Evolutionary conservation across 371 early-diverging fungal genomes (phyloP).

Genomic region (Nematocida major): DNA sequence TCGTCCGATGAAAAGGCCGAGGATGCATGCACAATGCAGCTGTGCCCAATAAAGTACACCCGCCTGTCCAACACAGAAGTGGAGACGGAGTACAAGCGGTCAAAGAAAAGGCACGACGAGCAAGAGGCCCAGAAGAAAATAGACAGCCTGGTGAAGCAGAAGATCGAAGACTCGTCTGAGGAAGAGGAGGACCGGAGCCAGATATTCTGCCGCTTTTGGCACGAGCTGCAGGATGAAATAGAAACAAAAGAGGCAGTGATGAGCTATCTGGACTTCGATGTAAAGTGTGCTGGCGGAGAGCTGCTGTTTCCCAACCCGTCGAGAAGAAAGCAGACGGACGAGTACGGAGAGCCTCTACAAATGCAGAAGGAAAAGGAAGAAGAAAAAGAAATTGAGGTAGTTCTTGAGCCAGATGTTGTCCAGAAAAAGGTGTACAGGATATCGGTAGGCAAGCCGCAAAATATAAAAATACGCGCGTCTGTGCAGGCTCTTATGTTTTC

Average conservation of each 20-base stretch:
- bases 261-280: constrained; percentile 18
- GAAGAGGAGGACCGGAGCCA: constrained; percentile 31
- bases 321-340: constrained; percentile 52
- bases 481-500: constrained; percentile 21
- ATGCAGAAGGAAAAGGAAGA: constrained; percentile 35
- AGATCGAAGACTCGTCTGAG: constrained; percentile 45
- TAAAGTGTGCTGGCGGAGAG: background rate
- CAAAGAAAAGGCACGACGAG: constrained; percentile 35
- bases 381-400: constrained; percentile 11
- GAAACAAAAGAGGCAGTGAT: constrained; percentile 4
- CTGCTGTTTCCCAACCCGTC: constrained; percentile 41
- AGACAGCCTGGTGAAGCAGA: constrained; percentile 39
- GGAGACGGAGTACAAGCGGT: constrained; percentile 13
- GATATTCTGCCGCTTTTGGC: constrained; percentile 27
- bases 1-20: background rate
- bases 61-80: constrained; percentile 30
- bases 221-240: constrained; percentile 35
- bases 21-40: background rate
- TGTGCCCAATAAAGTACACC: constrained; percentile 23
- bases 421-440: constrained; percentile 33
- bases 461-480: background rate
- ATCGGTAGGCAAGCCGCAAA: background rate
- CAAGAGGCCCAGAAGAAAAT: constrained; percentile 38
- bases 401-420: constrained; percentile 1
- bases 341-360: constrained; percentile 57